A percentile compares a stretch with the other conserved stretches of the same genome.
These are phyloP conservation scores for Leishmania lainsoni DNA, from an alignment of 208 protist species.

Conservation along the genomic window DNA sequence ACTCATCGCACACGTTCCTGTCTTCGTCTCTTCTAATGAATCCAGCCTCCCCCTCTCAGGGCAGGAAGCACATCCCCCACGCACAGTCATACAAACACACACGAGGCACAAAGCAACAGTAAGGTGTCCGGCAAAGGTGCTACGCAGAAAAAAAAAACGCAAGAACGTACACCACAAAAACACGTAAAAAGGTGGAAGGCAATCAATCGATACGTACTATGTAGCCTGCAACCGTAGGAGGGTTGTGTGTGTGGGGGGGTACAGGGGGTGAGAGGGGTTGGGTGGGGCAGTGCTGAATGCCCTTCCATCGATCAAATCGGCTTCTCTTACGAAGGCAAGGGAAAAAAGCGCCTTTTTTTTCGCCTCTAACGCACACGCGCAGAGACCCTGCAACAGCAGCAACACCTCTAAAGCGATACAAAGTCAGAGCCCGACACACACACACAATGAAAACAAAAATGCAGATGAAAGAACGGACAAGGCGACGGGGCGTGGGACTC, in stretches of 20 bases:
- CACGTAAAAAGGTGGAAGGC: background rate
- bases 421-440: background rate
- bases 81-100: background rate
- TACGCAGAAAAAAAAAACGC: background rate
- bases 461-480: background rate
- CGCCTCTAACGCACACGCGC: background rate
- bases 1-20: background rate
- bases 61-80: background rate
- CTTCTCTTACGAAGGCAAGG: background rate
- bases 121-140: background rate
- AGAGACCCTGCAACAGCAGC: background rate
- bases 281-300: background rate
- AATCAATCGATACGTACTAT: background rate
- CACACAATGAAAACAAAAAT: background rate
- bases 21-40: slow-evolving; percentile 12
- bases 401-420: background rate
- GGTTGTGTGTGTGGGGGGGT: background rate
- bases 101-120: background rate
- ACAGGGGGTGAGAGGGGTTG: background rate
- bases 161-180: background rate
- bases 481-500: background rate
- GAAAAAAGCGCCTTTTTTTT: background rate
- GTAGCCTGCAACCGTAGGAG: background rate
- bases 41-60: background rate
- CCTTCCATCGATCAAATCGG: background rate